These are phyloP conservation scores for Trichoderma afroharzianum DNA, from an alignment of 2,329 filamentous ascomycete species.

Conservation along the genomic window DNA sequence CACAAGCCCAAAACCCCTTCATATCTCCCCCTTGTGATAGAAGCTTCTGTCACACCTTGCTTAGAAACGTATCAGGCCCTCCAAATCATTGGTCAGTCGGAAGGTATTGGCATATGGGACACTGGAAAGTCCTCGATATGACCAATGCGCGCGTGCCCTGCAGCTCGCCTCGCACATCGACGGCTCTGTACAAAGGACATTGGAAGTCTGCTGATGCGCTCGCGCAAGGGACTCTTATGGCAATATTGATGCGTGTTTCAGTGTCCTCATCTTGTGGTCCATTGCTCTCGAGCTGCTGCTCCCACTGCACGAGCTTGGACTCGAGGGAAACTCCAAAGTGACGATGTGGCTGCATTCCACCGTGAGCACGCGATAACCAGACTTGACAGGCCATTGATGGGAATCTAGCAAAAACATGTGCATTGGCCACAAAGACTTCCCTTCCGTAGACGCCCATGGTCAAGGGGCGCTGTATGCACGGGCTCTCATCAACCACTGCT, in stretches of 20 bases:
- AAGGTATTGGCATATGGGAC: neutral
- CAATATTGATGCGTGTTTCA: neutral
- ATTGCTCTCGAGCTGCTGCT: neutral
- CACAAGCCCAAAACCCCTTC: neutral
- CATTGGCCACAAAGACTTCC: neutral
- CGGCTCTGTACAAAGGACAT: neutral
- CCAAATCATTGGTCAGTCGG: neutral
- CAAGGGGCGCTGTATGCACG: neutral
- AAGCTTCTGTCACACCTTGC: neutral
- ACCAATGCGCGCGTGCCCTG: neutral
- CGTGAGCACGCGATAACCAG: neutral
- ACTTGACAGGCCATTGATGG: neutral
- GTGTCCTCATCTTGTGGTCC: neutral
- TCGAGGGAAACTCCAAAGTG: neutral
- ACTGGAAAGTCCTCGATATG: neutral
- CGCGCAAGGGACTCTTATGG: neutral
- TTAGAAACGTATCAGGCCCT: neutral
- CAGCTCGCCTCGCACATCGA: neutral
- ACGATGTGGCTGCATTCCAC: neutral
- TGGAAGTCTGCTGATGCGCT: neutral
- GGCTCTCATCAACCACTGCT: neutral
- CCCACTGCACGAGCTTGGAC: neutral
- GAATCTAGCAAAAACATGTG: neutral
- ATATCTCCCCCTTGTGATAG: neutral
- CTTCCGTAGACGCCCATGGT: neutral